A percentile compares a stretch with the other conserved stretches of the same genome.
phyloP scores from a whole-genome alignment of 768 basidiomycete genomes.

The Termitomyces sp. region DNA sequence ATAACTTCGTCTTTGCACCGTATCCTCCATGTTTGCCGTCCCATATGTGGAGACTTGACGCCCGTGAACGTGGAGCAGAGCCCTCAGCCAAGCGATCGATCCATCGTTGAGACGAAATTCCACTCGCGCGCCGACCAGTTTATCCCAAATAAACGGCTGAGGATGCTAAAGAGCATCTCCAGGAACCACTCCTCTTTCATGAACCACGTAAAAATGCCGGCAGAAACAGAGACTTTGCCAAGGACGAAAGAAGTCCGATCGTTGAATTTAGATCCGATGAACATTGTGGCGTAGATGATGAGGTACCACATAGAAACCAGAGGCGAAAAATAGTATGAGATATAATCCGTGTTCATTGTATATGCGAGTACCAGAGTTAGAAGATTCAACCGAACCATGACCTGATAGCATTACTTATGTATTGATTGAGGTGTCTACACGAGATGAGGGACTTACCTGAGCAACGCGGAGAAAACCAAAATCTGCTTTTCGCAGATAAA shows the following conservation, averaged over 20 bases:
- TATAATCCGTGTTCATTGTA: conserved; percentile 89
- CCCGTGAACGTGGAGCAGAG: conserved; percentile 17
- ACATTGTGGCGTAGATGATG: conserved; percentile 80
- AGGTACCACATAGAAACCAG: conserved; percentile 90
- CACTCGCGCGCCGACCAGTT: conserved; percentile 86
- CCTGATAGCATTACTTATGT: conserved; percentile 32
- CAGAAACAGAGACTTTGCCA: conserved; percentile 66
- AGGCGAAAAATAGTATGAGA: conserved; percentile 89
- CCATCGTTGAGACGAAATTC: conserved; percentile 62
- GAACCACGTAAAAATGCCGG: conserved; percentile 58
- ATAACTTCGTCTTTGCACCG: conserved; percentile 40
- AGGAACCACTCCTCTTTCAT: conserved; percentile 63
- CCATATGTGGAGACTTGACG: conserved; percentile 28
- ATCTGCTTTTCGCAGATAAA: conserved; percentile 87
- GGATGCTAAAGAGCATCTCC: conserved; percentile 57
- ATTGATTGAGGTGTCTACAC: not conserved
- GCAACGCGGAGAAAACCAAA: conserved; percentile 77
- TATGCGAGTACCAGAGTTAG: conserved; percentile 81
- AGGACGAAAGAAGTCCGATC: conserved; percentile 63
- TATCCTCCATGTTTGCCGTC: conserved; percentile 25
- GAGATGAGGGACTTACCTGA: conserved; percentile 43
- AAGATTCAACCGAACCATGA: conserved; percentile 79
- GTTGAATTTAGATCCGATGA: conserved; percentile 69
- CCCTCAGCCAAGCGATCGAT: conserved; percentile 46
- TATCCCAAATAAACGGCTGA: conserved; percentile 67